Evolutionary conservation across 805 yeast genomes (phyloP), one percentile per base, ranked within the genome.

Genomic region (Myxozyma lipomycoides): DNA sequence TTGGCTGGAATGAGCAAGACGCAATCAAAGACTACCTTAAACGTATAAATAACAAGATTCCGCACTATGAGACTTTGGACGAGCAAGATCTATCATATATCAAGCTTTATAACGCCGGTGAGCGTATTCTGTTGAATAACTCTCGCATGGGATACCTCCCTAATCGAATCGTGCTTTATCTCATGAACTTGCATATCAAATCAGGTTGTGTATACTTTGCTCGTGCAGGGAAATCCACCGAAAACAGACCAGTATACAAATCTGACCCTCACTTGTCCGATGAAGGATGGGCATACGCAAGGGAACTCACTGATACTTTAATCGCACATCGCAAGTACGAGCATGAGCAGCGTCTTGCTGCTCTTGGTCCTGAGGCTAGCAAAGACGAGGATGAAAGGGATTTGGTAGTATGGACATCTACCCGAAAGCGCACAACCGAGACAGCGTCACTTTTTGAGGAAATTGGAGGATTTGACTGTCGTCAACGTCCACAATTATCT

Each of bases 371-470:
- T 12, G 32, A 28, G 32, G 6, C 19, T 7, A 28, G 34, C 34
- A 21, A 36, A 18, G 51, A 52, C 21, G 46, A 45, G n/a, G 40
- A 36, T 34, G 42, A 41, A 21, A 54, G 55, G 10, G 45, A 84
- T 3, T 74, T 90, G 61, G 81, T 83, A 2, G 90, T 93, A n/a
- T 91, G 98, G 96, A 89, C 97, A 1, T 95, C 98, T 0, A 87
- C 91, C 3, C 78, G 96, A 55, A 75, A 79, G 58, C 78, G 96
- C 63, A 88, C 97, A 0, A 75, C 82, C 18, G 87, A 90, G 59
- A 81, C 95, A 4, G 88, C 91, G 0, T 74, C 76, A 48, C 79
- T 76, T 49, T 87, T 91, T 66, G 72, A 78, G 35, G 76, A 79
- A 10, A 68, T 70, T 24, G 63, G 64, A 12, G 86, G 86, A 7